Evolutionary conservation across 495 filamentous ascomycete genomes (phyloP).

Genomic region (Xylaria acuta): DNA sequence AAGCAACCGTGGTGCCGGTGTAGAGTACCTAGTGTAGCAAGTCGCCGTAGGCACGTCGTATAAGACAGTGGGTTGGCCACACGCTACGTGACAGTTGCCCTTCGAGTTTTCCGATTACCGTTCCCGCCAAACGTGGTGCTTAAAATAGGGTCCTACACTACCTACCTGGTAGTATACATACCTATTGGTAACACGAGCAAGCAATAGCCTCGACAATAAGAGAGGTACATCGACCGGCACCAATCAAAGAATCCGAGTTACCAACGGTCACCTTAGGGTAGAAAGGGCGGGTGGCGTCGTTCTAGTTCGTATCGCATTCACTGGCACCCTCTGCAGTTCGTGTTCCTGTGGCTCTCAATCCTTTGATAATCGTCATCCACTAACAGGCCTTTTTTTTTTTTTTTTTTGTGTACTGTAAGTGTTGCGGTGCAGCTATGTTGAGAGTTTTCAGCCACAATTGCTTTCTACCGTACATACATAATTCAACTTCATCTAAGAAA

Average conservation of each 20-base stretch:
- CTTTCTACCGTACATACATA: not conserved
- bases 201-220: not conserved
- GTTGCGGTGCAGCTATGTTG: not conserved
- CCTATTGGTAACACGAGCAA: not conserved
- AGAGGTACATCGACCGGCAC: not conserved
- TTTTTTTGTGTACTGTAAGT: too few species aligned
- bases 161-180: not conserved
- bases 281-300: conserved; percentile 1
- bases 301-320: conserved; percentile 15
- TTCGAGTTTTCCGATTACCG: not conserved
- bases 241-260: not conserved
- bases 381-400: too few species aligned
- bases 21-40: conserved; percentile 5
- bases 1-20: not conserved
- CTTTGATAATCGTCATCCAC: not conserved
- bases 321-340: conserved; percentile 3
- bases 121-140: conserved; percentile 3
- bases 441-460: not conserved
- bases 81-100: conserved; percentile 22
- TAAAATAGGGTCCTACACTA: not conserved
- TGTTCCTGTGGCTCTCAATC: conserved; percentile 1
- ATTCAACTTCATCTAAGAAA: not conserved
- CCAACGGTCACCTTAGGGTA: not conserved
- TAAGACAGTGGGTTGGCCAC: not conserved
- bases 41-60: not conserved